phyloP scores from a whole-genome alignment of 768 basidiomycete genomes.

The Mycena galopus region DNA sequence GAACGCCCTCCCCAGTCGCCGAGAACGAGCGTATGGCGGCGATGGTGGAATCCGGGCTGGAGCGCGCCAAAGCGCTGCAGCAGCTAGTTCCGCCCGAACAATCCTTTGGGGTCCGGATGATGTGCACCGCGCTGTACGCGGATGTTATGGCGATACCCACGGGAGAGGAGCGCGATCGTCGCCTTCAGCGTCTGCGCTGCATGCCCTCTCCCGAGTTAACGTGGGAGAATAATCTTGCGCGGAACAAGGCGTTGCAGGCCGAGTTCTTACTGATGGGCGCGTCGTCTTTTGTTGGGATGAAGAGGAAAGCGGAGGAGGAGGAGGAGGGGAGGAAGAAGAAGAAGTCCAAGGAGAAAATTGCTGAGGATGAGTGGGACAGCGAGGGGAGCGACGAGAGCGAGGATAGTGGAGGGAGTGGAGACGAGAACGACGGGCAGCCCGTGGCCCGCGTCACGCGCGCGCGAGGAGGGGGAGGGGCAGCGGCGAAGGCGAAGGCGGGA shows the following conservation, averaged over 20 bases:
- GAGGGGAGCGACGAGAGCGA: not conserved
- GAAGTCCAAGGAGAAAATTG: not conserved
- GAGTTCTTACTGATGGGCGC: not conserved
- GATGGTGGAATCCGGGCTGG: not conserved
- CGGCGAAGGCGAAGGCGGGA: not conserved
- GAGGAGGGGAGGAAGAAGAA: not conserved
- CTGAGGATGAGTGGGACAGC: not conserved
- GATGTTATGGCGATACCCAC: not conserved
- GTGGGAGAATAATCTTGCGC: conserved; percentile 1
- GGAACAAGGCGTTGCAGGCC: not conserved
- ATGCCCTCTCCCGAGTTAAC: not conserved
- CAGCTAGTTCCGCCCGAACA: not conserved
- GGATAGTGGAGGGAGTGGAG: not conserved
- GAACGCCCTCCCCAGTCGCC: not conserved
- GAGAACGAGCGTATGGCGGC: too few relatives aligned
- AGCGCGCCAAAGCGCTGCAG: not conserved
- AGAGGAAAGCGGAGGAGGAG: not conserved
- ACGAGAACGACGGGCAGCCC: not conserved
- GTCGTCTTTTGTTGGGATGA: conserved; percentile 9
- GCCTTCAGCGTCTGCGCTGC: not conserved
- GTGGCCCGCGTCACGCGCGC: not conserved
- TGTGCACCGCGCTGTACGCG: too few relatives aligned
- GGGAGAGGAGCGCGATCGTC: not conserved
- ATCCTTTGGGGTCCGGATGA: not conserved
- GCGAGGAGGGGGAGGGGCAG: too few relatives aligned